Percentiles rank a stretch among this genome's conserved stretches.
Evolutionary conservation across 768 basidiomycete genomes (phyloP).

Genomic region (Termitomyces sp.): DNA sequence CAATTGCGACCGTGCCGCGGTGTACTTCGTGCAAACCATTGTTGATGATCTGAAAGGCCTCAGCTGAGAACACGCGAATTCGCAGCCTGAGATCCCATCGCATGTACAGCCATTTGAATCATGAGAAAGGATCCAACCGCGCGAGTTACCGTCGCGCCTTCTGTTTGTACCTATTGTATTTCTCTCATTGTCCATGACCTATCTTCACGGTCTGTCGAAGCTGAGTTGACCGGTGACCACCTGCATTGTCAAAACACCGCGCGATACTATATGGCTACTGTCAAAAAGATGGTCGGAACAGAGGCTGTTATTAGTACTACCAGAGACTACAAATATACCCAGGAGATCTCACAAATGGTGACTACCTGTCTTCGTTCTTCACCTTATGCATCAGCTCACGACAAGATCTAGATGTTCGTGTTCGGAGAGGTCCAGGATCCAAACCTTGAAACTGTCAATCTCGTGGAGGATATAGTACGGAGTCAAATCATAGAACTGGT

Average conservation of each 20-base stretch:
- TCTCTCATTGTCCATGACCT: neutral
- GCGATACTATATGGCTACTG: constrained; percentile 9
- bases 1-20: no score
- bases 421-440: constrained; percentile 96
- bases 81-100: no score
- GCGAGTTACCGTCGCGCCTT: no score
- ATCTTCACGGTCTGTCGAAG: neutral
- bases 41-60: no score
- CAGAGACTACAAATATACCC: constrained; percentile 82
- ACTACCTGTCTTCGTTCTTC: constrained; percentile 5
- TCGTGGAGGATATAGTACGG: constrained; percentile 94
- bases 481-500: constrained; percentile 91
- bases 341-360: constrained; percentile 95
- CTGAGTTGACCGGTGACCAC: no score
- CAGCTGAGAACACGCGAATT: no score
- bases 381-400: neutral
- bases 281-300: constrained; percentile 10
- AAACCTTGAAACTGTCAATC: constrained; percentile 78
- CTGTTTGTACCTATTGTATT: neutral
- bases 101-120: no score
- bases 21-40: neutral
- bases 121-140: no score
- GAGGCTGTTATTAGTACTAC: constrained; percentile 13
- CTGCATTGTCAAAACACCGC: neutral
- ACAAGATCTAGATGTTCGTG: constrained; percentile 77